Percentiles rank a stretch among this genome's conserved stretches.
These are phyloP conservation scores for Panicum hallii DNA, from an alignment of 202 grass and related monocot genomes.

Conservation along the genomic window DNA sequence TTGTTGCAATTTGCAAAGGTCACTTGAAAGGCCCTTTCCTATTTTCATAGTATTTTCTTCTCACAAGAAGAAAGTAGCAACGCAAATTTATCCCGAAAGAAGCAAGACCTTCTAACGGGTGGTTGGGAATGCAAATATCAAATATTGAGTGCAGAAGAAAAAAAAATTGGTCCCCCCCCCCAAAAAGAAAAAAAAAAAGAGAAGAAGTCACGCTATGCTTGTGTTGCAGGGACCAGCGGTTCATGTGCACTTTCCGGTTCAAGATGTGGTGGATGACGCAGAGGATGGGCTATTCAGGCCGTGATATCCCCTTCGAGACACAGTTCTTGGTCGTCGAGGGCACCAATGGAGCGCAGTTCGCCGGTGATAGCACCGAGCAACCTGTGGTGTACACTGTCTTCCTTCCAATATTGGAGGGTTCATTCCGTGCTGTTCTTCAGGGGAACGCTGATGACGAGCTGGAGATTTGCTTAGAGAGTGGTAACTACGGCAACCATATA, in stretches of 20 bases:
- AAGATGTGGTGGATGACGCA: conserved; percentile 99
- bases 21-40: not conserved
- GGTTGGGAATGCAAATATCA: too few relatives aligned
- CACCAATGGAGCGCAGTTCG: not conserved
- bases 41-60: not conserved
- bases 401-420: conserved; percentile 77
- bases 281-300: conserved; percentile 69
- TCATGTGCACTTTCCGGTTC: conserved; percentile 91
- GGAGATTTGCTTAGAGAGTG: conserved; percentile 88
- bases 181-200: not conserved
- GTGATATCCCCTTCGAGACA: conserved; percentile 80
- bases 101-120: too few relatives aligned
- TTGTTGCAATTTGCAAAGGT: not conserved
- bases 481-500: conserved; percentile 30
- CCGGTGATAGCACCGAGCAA: conserved; percentile 22
- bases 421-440: conserved; percentile 75
- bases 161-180: not conserved
- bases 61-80: not conserved
- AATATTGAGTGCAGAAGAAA: not conserved
- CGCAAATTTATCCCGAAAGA: not conserved
- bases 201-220: not conserved
- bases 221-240: conserved; percentile 56
- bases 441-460: conserved; percentile 77
- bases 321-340: conserved; percentile 80
- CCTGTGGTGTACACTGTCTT: conserved; percentile 67